Conservation (phyloP, 2,329 filamentous ascomycete species). For the Bisporella sp. region DNA sequence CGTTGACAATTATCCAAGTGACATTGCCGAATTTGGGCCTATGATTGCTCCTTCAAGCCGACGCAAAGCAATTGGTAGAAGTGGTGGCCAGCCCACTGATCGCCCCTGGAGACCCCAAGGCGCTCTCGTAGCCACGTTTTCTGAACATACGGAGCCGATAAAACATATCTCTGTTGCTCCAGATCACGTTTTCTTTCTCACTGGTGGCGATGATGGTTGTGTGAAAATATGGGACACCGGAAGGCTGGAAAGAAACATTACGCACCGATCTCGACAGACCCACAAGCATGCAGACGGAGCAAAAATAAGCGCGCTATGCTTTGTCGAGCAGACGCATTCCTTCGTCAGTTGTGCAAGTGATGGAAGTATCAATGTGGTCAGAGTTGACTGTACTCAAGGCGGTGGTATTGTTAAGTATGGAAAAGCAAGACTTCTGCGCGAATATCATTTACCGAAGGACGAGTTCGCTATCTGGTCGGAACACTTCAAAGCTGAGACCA, state of each 20-base stretch:
- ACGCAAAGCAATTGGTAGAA: constrained; percentile 38
- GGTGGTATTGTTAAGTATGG: constrained; percentile 65
- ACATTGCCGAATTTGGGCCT: constrained; percentile 69
- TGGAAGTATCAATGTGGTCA: constrained; percentile 83
- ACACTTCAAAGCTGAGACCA: constrained; percentile 77
- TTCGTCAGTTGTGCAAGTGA: constrained; percentile 89
- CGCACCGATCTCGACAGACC: constrained; percentile 79
- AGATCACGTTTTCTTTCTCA: constrained; percentile 92
- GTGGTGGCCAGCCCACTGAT: constrained; percentile 28
- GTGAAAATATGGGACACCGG: constrained; percentile 93
- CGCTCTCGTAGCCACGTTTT: constrained; percentile 77
- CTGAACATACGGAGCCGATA: constrained; percentile 77
- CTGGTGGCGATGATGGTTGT: constrained; percentile 82
- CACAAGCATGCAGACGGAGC: constrained; percentile 67
- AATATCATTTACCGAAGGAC: constrained; percentile 66
- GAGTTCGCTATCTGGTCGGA: constrained; percentile 88
- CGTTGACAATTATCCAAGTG: constrained; percentile 60
- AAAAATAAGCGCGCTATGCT: constrained; percentile 75
- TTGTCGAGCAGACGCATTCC: constrained; percentile 88
- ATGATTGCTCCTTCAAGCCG: constrained; percentile 63
- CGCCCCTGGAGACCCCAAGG: constrained; percentile 79
- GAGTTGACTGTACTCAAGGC: constrained; percentile 51
- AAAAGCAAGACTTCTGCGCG: constrained; percentile 67
- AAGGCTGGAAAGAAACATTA: constrained; percentile 83
- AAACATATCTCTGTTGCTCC: constrained; percentile 77